These are phyloP conservation scores for Calonectria ilicicola DNA, from an alignment of 2,329 filamentous ascomycete genomes.

Conservation along the genomic window DNA sequence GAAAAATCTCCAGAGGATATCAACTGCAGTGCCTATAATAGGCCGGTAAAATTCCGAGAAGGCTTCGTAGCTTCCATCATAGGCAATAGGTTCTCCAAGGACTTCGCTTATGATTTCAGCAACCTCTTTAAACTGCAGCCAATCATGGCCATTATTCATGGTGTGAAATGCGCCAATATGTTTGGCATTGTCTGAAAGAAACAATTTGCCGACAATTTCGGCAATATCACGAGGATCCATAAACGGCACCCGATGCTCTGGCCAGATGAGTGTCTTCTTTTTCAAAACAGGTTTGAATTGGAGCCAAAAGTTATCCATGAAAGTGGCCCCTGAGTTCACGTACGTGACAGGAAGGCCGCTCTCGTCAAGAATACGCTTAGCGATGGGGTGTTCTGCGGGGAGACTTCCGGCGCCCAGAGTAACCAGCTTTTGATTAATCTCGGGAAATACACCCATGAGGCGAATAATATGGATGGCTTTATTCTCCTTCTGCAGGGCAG, in stretches of 20 bases:
- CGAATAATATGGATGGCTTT: not conserved
- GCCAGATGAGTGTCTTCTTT: not conserved
- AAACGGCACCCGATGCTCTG: not conserved
- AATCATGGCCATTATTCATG: conserved; percentile 8
- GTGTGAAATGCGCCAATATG: conserved; percentile 4
- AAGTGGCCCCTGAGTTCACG: not conserved
- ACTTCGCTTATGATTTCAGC: not conserved
- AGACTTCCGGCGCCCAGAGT: not conserved
- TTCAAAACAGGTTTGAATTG: not conserved
- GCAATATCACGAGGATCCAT: not conserved
- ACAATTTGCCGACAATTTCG: not conserved
- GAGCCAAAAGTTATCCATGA: conserved; percentile 1
- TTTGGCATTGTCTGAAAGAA: conserved; percentile 3
- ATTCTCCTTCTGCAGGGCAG: not conserved
- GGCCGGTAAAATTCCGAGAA: not conserved
- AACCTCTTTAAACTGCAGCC: not conserved
- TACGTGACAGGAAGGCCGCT: not conserved
- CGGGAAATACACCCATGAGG: not conserved
- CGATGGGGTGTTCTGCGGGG: not conserved
- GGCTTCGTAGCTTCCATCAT: not conserved
- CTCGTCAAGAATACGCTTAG: conserved; percentile 1
- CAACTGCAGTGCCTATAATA: not conserved
- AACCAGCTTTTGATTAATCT: not conserved
- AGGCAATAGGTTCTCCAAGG: not conserved
- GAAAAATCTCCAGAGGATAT: not conserved